Evolutionary conservation across 139 green algal species (phyloP), one percentile per base, ranked within the genome.

Genomic region (Coelastrella sp.): DNA sequence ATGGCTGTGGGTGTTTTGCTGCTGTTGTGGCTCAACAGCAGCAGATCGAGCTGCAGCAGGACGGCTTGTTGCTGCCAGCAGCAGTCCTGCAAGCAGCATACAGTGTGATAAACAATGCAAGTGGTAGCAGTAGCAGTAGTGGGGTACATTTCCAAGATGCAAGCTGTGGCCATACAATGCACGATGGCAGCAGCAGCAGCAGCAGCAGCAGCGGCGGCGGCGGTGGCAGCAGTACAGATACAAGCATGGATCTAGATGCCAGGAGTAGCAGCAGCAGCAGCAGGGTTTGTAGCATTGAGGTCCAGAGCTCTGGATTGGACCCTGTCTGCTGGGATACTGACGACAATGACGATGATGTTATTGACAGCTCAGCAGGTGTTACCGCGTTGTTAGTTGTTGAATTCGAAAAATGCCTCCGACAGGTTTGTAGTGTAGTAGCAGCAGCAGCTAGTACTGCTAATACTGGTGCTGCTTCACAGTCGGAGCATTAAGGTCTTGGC

Each of bases 301-400:
- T n/a, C 32, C 47, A 68, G 5, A 23, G n/a, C 16, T 4, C 7
- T 4, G 61, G 81, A 4, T 59, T 47, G 2, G 82, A 88, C 23
- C 82, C 82, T 4, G 7, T 71, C 14, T 32, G 23, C 8, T 88
- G 64, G 65, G 82, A 88, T 54, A 88, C 82, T 7, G 82, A 88
- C 65, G 82, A 88, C 82, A 88, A 65, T 56, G 82, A 88, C 5
- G 47, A 56, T 61, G 19, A 11, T 19, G 32, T 32, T 78, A 65
- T 8, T 65, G 65, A 32, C 47, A 6, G 14, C 4, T 32, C 64
- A 17, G 5, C 60, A n/a, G 60, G n/a, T 68, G 11, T 78, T n/a
- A 71, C 5, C 16, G 77, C 56, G n/a, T n/a, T 90, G 86, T 16
- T 90, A 16, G 86, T 86, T 58, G 4, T 90, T 19, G 86, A 90